A percentile compares a stretch with the other conserved stretches of the same genome.
phyloP scores from a whole-genome alignment of 257 asterid species.

The Ilex asprella region DNA sequence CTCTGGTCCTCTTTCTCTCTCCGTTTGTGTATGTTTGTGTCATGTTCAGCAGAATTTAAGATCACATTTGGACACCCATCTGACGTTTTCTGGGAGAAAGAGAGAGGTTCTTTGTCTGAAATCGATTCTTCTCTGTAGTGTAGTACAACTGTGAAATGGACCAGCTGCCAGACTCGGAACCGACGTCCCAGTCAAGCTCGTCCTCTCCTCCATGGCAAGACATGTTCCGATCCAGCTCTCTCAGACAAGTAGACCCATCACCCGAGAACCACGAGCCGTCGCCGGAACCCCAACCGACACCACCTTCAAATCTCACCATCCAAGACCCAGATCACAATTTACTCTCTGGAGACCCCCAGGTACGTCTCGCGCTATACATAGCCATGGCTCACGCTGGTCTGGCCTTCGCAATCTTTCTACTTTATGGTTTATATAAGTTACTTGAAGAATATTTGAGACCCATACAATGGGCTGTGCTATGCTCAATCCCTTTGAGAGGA shows the following conservation, averaged over 20 bases:
- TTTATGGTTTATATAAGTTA: conserved; percentile 70
- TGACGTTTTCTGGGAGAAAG: no score
- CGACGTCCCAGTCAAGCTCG: conserved; percentile 41
- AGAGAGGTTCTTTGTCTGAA: no score
- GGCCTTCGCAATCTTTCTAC: conserved; percentile 50
- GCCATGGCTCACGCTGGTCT: conserved; percentile 98
- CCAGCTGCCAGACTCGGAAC: conserved; percentile 53
- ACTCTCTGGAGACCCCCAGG: conserved; percentile 74
- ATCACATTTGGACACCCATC: no score
- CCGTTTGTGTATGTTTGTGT: no score
- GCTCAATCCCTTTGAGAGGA: conserved; percentile 86
- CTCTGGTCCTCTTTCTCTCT: no score
- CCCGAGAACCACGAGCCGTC: conserved; percentile 24
- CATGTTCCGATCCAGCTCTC: conserved; percentile 94
- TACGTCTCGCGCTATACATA: conserved; percentile 85
- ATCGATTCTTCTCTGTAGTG: no score
- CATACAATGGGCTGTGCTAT: conserved; percentile 86
- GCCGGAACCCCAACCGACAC: conserved; percentile 7
- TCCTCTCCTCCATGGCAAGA: conserved; percentile 77
- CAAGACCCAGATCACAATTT: conserved; percentile 19
- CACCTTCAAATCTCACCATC: background rate
- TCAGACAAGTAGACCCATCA: conserved; percentile 58
- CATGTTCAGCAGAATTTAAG: no score
- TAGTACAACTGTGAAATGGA: conserved; percentile 33
- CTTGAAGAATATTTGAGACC: conserved; percentile 81